phyloP scores from a whole-genome alignment of 2,329 filamentous ascomycete genomes.

The Phyllosticta paracitricarpa region DNA sequence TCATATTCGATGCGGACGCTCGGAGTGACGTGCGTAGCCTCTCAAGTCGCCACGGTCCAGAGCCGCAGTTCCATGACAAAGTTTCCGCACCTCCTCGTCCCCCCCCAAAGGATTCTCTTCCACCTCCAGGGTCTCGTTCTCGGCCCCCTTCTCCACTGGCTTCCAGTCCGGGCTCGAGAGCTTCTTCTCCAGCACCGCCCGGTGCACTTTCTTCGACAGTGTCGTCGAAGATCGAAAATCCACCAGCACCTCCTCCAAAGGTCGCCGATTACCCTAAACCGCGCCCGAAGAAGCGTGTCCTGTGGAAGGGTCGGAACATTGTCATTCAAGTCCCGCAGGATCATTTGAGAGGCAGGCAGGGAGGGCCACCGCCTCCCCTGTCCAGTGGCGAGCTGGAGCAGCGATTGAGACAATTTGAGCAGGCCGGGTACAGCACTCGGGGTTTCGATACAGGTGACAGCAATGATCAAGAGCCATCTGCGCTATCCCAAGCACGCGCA shows the following conservation, averaged over 20 bases:
- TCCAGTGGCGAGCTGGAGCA: conserved; percentile 44
- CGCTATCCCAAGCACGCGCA: conserved; percentile 49
- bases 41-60: not conserved
- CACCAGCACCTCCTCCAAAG: not conserved
- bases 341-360: conserved; percentile 30
- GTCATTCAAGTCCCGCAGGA: conserved; percentile 35
- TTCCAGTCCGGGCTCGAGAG: not conserved
- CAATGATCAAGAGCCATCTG: conserved; percentile 11
- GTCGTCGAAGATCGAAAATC: not conserved
- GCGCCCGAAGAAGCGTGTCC: conserved; percentile 30
- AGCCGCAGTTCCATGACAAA: not conserved
- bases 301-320: conserved; percentile 37
- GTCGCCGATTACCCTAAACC: not conserved
- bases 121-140: conserved; percentile 20
- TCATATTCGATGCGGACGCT: conserved; percentile 5
- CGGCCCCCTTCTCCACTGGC: not conserved
- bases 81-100: not conserved
- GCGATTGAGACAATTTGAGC: conserved; percentile 57
- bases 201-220: not conserved
- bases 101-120: conserved; percentile 10
- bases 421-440: conserved; percentile 56
- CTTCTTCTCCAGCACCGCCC: not conserved
- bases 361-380: conserved; percentile 34
- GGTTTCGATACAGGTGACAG: conserved; percentile 56
- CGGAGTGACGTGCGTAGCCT: conserved; percentile 5